Percentiles rank a stretch among this genome's conserved stretches.
Evolutionary conservation across 306 rosid species (phyloP).

Genomic region (Abrus pulchellus): DNA sequence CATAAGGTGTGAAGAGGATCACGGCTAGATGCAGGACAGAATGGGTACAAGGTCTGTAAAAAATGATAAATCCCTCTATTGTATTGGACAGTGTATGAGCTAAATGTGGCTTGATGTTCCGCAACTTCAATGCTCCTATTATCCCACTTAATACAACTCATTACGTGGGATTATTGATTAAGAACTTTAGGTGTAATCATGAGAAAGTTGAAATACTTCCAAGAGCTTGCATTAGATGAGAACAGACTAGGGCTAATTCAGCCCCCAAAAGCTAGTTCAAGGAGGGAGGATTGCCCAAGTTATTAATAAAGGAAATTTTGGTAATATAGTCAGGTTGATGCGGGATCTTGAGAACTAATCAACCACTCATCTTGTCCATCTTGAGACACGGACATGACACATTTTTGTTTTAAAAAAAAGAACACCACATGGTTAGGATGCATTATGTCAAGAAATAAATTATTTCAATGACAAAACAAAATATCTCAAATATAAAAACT

Average conservation of each 20-base stretch:
- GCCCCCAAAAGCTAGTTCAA: neutral
- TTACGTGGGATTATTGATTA: conserved; percentile 4
- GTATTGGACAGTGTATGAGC: conserved; percentile 3
- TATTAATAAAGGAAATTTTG: conserved; percentile 5
- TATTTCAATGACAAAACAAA: no score
- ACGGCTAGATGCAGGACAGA: neutral
- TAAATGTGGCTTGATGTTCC: neutral
- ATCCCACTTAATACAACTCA: neutral
- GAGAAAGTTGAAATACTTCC: conserved; percentile 13
- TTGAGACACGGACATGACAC: no score
- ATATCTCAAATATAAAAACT: no score
- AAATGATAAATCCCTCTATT: conserved; percentile 12
- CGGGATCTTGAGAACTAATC: neutral
- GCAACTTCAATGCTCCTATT: neutral
- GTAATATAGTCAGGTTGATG: neutral
- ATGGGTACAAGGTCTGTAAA: neutral
- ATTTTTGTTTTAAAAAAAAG: no score
- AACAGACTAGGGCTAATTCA: neutral
- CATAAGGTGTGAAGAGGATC: neutral
- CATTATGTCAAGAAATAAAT: no score
- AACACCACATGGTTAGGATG: no score
- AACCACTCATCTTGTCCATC: conserved; percentile 13
- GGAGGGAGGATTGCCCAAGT: neutral
- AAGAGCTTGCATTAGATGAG: neutral
- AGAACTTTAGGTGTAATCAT: conserved; percentile 19